phyloP scores from a whole-genome alignment of 2,329 filamentous ascomycete species.

The Xenoacremonium recifei region DNA sequence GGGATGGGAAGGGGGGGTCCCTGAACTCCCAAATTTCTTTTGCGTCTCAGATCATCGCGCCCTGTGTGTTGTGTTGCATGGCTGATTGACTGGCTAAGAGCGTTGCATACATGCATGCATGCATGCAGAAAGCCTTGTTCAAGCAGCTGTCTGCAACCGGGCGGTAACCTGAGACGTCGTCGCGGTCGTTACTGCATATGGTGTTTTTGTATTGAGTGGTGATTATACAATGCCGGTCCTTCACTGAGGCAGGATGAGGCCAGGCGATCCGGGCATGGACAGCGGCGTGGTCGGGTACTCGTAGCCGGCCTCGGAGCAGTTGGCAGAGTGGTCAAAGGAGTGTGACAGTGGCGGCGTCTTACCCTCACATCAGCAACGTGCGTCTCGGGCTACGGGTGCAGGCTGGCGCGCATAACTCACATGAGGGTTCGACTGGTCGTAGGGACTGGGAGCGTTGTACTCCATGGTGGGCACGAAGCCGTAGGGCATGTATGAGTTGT shows the following conservation, averaged over 20 bases:
- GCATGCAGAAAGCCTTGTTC: too few species aligned
- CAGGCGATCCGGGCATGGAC: conserved; percentile 70
- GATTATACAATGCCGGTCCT: background rate
- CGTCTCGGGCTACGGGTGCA: conserved; percentile 36
- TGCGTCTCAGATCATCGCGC: background rate
- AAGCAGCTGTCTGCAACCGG: too few species aligned
- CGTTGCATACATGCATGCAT: too few species aligned
- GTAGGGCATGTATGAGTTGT: conserved; percentile 68
- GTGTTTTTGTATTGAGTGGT: background rate
- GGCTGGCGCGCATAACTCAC: conserved; percentile 59
- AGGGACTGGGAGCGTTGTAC: conserved; percentile 57
- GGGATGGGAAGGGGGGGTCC: background rate
- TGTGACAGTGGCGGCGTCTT: conserved; percentile 78
- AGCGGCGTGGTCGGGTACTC: conserved; percentile 69
- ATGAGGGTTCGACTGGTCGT: conserved; percentile 70
- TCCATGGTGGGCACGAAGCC: conserved; percentile 64
- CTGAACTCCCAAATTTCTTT: background rate
- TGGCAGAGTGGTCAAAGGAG: conserved; percentile 66
- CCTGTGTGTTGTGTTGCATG: background rate
- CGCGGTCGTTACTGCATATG: background rate
- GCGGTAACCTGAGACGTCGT: too few species aligned
- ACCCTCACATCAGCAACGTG: conserved; percentile 49
- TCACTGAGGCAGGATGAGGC: conserved; percentile 37
- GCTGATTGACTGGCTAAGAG: too few species aligned
- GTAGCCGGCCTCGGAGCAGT: conserved; percentile 60